These are phyloP conservation scores for Tulasnella sp. DNA, from an alignment of 768 basidiomycete species.

Conservation along the genomic window DNA sequence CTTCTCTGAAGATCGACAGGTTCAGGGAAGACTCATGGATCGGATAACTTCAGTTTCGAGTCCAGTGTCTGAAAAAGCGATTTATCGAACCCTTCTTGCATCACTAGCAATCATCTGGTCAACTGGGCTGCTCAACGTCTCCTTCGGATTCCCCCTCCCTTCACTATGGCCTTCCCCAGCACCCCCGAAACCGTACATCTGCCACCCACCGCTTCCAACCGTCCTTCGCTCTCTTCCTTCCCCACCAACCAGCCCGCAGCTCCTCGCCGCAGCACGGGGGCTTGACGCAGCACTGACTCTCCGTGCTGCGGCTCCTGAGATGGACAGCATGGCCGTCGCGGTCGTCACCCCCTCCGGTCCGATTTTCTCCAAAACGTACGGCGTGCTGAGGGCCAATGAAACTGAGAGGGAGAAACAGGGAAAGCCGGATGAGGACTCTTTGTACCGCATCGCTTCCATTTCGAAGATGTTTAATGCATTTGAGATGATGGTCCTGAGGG, in stretches of 20 bases:
- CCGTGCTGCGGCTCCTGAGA: constrained; percentile 19
- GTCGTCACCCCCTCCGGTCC: constrained; percentile 36
- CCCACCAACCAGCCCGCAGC: not conserved
- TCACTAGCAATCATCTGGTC: not conserved
- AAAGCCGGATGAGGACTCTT: constrained; percentile 22
- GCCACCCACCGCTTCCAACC: not conserved
- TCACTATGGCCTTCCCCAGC: not conserved
- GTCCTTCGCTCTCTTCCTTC: not conserved
- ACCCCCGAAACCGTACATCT: not conserved
- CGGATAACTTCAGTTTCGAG: not conserved
- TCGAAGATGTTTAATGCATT: constrained; percentile 41
- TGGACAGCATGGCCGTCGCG: constrained; percentile 41
- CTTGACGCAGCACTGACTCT: not conserved
- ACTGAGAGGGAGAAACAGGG: not conserved
- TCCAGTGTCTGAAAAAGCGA: not conserved
- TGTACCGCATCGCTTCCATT: constrained; percentile 42
- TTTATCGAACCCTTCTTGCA: not conserved
- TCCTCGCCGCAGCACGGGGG: not conserved
- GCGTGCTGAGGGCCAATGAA: constrained; percentile 36
- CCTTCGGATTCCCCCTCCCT: not conserved
- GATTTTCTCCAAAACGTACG: constrained; percentile 37
- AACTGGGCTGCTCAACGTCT: not conserved
- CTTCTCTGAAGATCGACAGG: not conserved
- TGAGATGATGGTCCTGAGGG: constrained; percentile 38
- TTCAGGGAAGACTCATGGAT: not conserved